Percentiles rank a stretch among this genome's conserved stretches.
Evolutionary conservation across 2,329 filamentous ascomycete species (phyloP).

Genomic region (Aspergillus sp.): DNA sequence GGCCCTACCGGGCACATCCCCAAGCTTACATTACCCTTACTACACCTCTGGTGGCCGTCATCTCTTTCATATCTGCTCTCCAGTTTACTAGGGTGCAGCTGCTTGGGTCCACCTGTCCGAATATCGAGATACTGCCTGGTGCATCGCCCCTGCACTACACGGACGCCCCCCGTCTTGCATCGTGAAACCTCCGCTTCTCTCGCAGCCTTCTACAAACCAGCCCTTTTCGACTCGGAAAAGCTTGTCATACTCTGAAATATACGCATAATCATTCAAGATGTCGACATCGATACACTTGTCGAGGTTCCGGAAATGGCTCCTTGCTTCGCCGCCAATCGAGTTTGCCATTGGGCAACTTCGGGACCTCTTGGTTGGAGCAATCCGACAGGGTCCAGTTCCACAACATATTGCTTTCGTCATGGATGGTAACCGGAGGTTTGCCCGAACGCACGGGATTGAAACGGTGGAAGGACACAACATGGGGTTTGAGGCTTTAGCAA

Average conservation of each 20-base stretch:
- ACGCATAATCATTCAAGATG: slow-evolving; percentile 28
- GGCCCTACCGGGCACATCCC: slow-evolving; percentile 17
- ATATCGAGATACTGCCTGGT: neutral
- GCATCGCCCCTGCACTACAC: neutral
- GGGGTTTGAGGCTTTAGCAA: slow-evolving; percentile 90
- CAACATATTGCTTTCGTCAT: slow-evolving; percentile 99
- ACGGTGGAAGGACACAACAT: slow-evolving; percentile 94
- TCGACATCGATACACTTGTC: slow-evolving; percentile 60
- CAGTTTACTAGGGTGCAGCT: neutral
- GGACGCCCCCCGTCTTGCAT: neutral
- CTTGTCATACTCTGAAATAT: neutral
- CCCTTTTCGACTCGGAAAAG: slow-evolving; percentile 1
- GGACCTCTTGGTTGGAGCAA: slow-evolving; percentile 81
- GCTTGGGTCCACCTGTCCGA: neutral
- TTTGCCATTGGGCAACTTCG: slow-evolving; percentile 78
- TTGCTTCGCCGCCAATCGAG: slow-evolving; percentile 87
- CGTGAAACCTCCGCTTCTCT: neutral
- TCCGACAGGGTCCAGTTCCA: slow-evolving; percentile 88
- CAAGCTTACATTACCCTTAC: slow-evolving; percentile 11
- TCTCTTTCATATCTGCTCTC: neutral
- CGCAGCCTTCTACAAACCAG: neutral
- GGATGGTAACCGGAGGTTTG: slow-evolving; percentile 96
- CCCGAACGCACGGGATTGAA: slow-evolving; percentile 86
- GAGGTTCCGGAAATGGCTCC: slow-evolving; percentile 70
- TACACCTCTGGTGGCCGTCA: neutral